Percentiles rank a stretch among this genome's conserved stretches.
phyloP scores from a whole-genome alignment of 2,329 filamentous ascomycete genomes.

The Blumeria graminis region DNA sequence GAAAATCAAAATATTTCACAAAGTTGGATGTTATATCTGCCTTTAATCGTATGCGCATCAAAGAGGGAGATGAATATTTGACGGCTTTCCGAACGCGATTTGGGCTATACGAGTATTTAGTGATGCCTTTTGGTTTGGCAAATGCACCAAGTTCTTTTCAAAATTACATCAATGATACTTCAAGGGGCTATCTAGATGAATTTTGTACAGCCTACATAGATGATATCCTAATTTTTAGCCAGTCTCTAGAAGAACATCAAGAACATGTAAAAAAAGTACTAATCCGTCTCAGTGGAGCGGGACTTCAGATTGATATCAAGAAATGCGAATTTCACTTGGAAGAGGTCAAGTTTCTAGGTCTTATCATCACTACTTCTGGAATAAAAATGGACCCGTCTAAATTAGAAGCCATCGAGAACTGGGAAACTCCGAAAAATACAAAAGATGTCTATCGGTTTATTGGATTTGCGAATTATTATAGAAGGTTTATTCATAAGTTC shows the following conservation, averaged over 20 bases:
- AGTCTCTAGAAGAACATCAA: background rate
- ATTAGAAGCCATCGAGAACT: background rate
- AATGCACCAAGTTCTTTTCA: background rate
- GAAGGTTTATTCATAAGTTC: background rate
- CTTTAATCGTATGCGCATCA: background rate
- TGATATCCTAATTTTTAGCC: background rate
- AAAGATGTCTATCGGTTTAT: background rate
- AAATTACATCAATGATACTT: background rate
- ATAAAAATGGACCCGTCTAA: background rate
- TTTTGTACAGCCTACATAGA: constrained; percentile 3
- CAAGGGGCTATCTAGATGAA: background rate
- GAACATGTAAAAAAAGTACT: background rate
- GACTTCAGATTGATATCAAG: background rate
- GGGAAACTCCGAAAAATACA: background rate
- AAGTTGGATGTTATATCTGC: background rate
- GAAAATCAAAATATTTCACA: background rate
- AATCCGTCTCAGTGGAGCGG: background rate
- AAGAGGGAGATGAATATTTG: background rate
- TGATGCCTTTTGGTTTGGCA: constrained; percentile 11
- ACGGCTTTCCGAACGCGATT: background rate
- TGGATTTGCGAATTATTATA: background rate
- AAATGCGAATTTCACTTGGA: background rate
- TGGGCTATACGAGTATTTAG: background rate
- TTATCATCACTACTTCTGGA: background rate
- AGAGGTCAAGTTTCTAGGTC: background rate